Evolutionary conservation across 177 flowering plant species (phyloP), one percentile per base, ranked within the genome.

Genomic region (Vitis hybrid): DNA sequence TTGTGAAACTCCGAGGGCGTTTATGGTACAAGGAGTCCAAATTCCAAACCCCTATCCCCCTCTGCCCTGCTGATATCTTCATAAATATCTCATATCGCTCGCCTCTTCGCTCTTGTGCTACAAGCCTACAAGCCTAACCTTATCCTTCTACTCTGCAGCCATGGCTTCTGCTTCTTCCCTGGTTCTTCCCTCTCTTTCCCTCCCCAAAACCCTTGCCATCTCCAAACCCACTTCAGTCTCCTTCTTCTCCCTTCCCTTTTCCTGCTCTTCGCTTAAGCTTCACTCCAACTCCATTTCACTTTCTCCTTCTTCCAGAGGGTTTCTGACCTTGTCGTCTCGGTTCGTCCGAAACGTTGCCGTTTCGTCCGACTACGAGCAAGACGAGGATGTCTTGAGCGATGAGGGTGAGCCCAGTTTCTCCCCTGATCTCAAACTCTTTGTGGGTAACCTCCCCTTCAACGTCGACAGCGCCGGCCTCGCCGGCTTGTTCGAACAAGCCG

Each of bases 381-480:
- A 86, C 0, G 91, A 85, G 51, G 91, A 78, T 7, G 76, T 75
- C 10, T 67, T 56, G 12, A 64, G 74, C 51, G 83, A 69, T 17
- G 84, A 35, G 41, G 79, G 65, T 2, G 80, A 76, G 46, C 66
- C 68, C 27, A 63, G 55, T 15, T 88, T 85, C 82, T 74, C 97
- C 1, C 85, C 87, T 9, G 92, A 94, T 69, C 81, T 90, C 59
- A 94, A 92, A 56, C 85, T 94, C 56, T 94, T 94, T 52, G 98
- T 94, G 27, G 97, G 98, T 41, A 94, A 94, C 32, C 87, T 94
- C 63, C 92, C 98, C 1, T 94, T 88, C 68, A 79, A 18, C 61
- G 95, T 86, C 52, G 95, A 92, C 71, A 92, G 97, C 63, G 77
- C 97, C 52, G 78, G 71, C 70, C 91, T 94, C 17, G 97, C 98